A percentile compares a stretch with the other conserved stretches of the same genome.
phyloP scores from a whole-genome alignment of 2,329 filamentous ascomycete species.

The Cordyceps javanica region DNA sequence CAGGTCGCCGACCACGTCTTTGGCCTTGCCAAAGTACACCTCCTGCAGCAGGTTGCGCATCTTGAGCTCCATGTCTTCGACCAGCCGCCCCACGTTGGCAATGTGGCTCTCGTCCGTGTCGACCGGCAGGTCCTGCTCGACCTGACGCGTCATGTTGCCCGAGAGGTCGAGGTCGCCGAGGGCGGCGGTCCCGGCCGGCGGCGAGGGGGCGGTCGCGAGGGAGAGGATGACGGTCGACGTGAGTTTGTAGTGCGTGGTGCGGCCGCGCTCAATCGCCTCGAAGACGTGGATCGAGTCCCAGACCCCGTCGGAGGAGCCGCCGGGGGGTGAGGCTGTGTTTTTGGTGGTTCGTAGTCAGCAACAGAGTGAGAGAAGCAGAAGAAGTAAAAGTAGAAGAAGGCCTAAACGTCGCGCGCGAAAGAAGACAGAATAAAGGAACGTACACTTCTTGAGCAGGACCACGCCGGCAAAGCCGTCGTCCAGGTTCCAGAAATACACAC shows the following conservation, averaged over 20 bases:
- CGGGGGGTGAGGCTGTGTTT: constrained; percentile 57
- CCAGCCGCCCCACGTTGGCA: constrained; percentile 85
- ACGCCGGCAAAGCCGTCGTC: constrained; percentile 97
- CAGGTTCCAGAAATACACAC: constrained; percentile 96
- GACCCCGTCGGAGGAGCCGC: constrained; percentile 64
- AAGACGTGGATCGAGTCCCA: constrained; percentile 99
- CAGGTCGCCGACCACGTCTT: constrained; percentile 94
- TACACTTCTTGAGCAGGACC: constrained; percentile 90
- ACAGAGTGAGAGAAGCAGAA: neutral
- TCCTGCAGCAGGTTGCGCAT: constrained; percentile 98
- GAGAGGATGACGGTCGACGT: constrained; percentile 95
- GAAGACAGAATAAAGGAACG: constrained; percentile 22
- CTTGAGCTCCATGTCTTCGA: constrained; percentile 99
- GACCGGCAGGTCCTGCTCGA: constrained; percentile 85
- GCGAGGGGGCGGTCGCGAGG: constrained; percentile 53
- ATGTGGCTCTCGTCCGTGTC: constrained; percentile 91
- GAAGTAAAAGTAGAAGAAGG: too few relatives aligned
- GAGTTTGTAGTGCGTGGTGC: constrained; percentile 93
- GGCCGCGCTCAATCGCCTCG: constrained; percentile 87
- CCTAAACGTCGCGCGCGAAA: too few relatives aligned
- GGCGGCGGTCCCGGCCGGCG: constrained; percentile 30
- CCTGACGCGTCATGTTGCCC: constrained; percentile 96
- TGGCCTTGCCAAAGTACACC: constrained; percentile 98
- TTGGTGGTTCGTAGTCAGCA: neutral
- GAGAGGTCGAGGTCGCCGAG: constrained; percentile 86